phyloP scores from a whole-genome alignment of 495 filamentous ascomycete species.

The Penicillium daleae region DNA sequence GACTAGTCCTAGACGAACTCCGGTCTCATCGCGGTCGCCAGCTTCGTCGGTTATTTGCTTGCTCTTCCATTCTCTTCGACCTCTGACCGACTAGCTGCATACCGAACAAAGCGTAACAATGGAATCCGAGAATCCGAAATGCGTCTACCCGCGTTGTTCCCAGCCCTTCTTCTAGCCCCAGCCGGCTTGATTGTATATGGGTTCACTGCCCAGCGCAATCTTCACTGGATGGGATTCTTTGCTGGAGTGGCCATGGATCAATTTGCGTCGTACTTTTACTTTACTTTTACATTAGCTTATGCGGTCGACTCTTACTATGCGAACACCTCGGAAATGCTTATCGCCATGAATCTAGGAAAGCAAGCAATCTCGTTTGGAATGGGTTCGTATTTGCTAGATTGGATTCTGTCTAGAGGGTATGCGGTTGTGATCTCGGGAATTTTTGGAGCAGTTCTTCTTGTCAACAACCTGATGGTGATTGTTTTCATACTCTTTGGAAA shows the following conservation, averaged over 20 bases:
- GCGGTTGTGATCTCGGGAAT: slow-evolving; percentile 61
- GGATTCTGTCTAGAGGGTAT: slow-evolving; percentile 60
- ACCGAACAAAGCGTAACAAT: slow-evolving; percentile 56
- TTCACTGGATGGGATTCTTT: slow-evolving; percentile 62
- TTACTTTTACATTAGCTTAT: slow-evolving; percentile 63
- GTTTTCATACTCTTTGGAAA: slow-evolving; percentile 63
- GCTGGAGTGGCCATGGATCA: slow-evolving; percentile 56
- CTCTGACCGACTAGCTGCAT: slow-evolving; percentile 59
- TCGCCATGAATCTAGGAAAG: slow-evolving; percentile 71
- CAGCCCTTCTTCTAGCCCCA: slow-evolving; percentile 57
- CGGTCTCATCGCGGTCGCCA: slow-evolving; percentile 59
- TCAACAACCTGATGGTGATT: slow-evolving; percentile 59
- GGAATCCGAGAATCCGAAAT: slow-evolving; percentile 65
- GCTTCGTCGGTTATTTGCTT: slow-evolving; percentile 53
- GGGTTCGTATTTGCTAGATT: slow-evolving; percentile 60
- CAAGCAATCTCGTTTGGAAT: slow-evolving; percentile 66
- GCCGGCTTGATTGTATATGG: slow-evolving; percentile 60
- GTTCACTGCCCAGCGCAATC: slow-evolving; percentile 52
- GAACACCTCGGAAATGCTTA: slow-evolving; percentile 65
- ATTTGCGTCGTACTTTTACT: slow-evolving; percentile 59
- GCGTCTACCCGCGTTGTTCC: slow-evolving; percentile 59
- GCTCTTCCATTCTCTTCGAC: slow-evolving; percentile 60
- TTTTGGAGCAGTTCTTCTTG: slow-evolving; percentile 56
- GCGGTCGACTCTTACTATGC: slow-evolving; percentile 61
- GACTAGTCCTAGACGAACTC: slow-evolving; percentile 47